These are phyloP conservation scores for Cyberlindnera mycetangii DNA, from an alignment of 805 yeast genomes.

Conservation along the genomic window DNA sequence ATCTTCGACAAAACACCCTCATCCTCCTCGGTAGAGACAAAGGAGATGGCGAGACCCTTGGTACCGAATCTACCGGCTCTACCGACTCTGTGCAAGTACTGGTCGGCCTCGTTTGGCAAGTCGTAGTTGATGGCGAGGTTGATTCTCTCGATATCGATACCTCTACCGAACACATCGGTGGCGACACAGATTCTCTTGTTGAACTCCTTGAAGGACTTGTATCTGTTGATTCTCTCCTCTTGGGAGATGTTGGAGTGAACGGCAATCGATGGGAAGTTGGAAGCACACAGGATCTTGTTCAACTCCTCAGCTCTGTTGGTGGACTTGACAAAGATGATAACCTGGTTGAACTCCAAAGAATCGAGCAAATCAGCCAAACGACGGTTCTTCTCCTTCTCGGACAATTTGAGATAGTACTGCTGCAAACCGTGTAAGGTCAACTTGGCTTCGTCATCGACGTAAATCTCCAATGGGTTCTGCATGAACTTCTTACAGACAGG, in stretches of 20 bases:
- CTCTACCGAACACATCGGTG: conserved; percentile 98
- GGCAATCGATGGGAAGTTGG: conserved; percentile 95
- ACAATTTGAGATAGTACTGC: conserved; percentile 89
- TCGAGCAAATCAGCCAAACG: conserved; percentile 90
- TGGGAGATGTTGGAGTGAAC: conserved; percentile 95
- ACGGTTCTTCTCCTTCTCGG: conserved; percentile 90
- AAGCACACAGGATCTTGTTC: conserved; percentile 82
- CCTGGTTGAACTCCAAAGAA: conserved; percentile 95
- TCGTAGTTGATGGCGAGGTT: conserved; percentile 97
- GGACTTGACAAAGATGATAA: conserved; percentile 91
- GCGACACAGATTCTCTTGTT: conserved; percentile 98
- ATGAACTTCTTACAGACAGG: conserved; percentile 97
- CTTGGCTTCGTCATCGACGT: conserved; percentile 96
- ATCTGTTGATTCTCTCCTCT: conserved; percentile 96
- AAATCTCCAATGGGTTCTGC: conserved; percentile 96
- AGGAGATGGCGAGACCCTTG: conserved; percentile 93
- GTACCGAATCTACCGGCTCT: conserved; percentile 99
- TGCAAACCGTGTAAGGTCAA: conserved; percentile 97
- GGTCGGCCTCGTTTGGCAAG: conserved; percentile 94
- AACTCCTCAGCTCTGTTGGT: conserved; percentile 90
- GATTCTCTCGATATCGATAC: conserved; percentile 98
- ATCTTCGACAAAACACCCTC: conserved; percentile 87
- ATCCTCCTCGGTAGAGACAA: conserved; percentile 82
- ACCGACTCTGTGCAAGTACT: conserved; percentile 98
- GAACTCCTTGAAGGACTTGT: conserved; percentile 95